phyloP scores from a whole-genome alignment of 352 stramenopile genomes.

The Pythium myriotylum region DNA sequence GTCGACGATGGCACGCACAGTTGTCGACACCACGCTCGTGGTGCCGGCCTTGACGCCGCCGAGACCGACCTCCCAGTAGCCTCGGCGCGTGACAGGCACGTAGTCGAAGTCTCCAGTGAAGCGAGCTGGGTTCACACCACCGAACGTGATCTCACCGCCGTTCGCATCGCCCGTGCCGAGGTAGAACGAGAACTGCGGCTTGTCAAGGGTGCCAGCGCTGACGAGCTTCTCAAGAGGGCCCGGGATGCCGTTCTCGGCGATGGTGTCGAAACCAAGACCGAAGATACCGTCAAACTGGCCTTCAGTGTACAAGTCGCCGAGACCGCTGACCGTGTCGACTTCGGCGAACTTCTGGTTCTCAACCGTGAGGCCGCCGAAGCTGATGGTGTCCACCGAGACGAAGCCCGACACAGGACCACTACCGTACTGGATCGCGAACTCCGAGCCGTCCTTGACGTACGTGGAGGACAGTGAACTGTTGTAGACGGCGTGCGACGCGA shows the following conservation, averaged over 20 bases:
- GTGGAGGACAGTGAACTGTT: slow-evolving; percentile 81
- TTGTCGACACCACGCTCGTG: slow-evolving; percentile 29
- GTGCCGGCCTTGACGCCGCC: slow-evolving; percentile 59
- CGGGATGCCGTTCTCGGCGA: slow-evolving; percentile 90
- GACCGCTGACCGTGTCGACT: slow-evolving; percentile 94
- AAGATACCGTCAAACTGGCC: slow-evolving; percentile 98
- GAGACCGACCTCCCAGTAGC: slow-evolving; percentile 79
- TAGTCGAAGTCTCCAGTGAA: slow-evolving; percentile 94
- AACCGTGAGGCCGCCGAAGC: slow-evolving; percentile 64
- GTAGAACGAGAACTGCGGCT: slow-evolving; percentile 96
- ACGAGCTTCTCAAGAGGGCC: slow-evolving; percentile 95
- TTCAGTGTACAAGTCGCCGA: slow-evolving; percentile 93
- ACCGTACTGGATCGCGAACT: slow-evolving; percentile 96
- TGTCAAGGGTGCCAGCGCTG: slow-evolving; percentile 79
- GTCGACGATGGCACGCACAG: slow-evolving; percentile 92
- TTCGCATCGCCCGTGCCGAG: slow-evolving; percentile 89
- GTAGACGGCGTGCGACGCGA: slow-evolving; percentile 81
- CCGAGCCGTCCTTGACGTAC: slow-evolving; percentile 90
- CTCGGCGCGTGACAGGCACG: slow-evolving; percentile 67
- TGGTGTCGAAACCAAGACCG: slow-evolving; percentile 94
- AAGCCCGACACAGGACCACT: slow-evolving; percentile 91
- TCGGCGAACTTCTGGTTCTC: slow-evolving; percentile 93
- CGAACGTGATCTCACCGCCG: slow-evolving; percentile 75
- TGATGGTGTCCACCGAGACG: slow-evolving; percentile 89
- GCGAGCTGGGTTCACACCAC: slow-evolving; percentile 81